Evolutionary conservation across 371 early-diverging fungal genomes (phyloP), one percentile per base, ranked within the genome.

Genomic region (Smittium mucronatum): DNA sequence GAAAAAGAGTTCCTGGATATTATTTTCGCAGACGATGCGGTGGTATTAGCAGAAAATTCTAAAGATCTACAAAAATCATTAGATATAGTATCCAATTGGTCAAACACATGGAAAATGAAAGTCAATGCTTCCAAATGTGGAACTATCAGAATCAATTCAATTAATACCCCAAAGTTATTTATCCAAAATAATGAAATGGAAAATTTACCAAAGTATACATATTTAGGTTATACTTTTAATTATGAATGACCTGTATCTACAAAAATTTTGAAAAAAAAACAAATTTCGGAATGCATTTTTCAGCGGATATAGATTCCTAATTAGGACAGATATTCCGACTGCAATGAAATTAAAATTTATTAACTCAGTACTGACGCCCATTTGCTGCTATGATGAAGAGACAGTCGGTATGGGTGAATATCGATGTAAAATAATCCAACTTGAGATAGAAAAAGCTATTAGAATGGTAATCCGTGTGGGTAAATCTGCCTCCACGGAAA

Each of bases 341-440:
- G 63, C n/a, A n/a, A 11, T 61, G 26, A 61, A 33, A 61, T 15
- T 33, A 61, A 61, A 30, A 61, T 26, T 61, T 30, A 26, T 61
- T 11, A 61, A 33, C 16, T 61, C 63, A n/a, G 63, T 61, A 61
- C 63, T 61, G 16, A 11, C 26, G 31, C 63, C 63, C 16, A 61
- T 61, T 30, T 28, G 31, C 29, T 61, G 63, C n/a, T 61, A 61
- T 61, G 63, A 26, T 30, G 63, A 26, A 28, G 63, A 61, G n/a
- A 28, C 33, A 11, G 5, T 61, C 26, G 5, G 63, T 15, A 61
- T 61, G 63, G 26, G 63, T 26, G 63, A 61, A n/a, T 16, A 28
- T 15, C 5, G 63, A 61, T 5, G 5, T 33, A 61, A 61, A 33
- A 5, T 26, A 61, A 30, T 61, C 5, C 63, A 61, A 61, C 5